Conservation (phyloP, 1,284 basidiomycete genomes). For the Sparassis latifolia region DNA sequence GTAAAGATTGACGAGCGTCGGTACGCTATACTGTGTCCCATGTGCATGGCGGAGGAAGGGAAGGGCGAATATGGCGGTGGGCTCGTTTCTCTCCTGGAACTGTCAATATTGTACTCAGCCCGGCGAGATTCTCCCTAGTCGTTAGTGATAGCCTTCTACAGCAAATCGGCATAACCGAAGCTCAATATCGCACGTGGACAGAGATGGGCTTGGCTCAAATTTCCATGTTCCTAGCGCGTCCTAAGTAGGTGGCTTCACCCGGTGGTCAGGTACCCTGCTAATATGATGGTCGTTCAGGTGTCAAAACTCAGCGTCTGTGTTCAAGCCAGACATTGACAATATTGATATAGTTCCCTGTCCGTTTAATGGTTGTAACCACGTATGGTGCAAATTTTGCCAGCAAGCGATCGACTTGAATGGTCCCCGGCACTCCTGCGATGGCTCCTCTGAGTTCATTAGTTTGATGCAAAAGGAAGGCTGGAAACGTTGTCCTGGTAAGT, state of each 20-base stretch:
- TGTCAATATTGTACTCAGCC: no score
- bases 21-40: constrained; percentile 58
- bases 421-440: constrained; percentile 48
- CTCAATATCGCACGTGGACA: constrained; percentile 39
- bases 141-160: constrained; percentile 26
- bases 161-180: constrained; percentile 42
- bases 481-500: constrained; percentile 48
- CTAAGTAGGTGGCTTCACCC: constrained; percentile 28
- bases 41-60: constrained; percentile 31
- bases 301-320: constrained; percentile 38
- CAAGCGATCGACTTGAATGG: constrained; percentile 32
- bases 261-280: not conserved
- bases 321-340: constrained; percentile 40
- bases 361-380: constrained; percentile 35
- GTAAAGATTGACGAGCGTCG: constrained; percentile 45
- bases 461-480: constrained; percentile 46
- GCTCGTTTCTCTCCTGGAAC: no score
- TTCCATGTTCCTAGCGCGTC: constrained; percentile 47
- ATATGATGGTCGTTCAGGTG: constrained; percentile 30
- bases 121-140: no score
- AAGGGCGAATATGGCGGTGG: no score
- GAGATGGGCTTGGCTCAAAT: constrained; percentile 50
- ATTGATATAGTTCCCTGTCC: constrained; percentile 36
- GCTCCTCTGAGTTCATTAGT: constrained; percentile 43
- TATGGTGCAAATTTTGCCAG: constrained; percentile 51